Conservation (phyloP, 352 stramenopile genomes). For the Globisporangium echinulatum region DNA sequence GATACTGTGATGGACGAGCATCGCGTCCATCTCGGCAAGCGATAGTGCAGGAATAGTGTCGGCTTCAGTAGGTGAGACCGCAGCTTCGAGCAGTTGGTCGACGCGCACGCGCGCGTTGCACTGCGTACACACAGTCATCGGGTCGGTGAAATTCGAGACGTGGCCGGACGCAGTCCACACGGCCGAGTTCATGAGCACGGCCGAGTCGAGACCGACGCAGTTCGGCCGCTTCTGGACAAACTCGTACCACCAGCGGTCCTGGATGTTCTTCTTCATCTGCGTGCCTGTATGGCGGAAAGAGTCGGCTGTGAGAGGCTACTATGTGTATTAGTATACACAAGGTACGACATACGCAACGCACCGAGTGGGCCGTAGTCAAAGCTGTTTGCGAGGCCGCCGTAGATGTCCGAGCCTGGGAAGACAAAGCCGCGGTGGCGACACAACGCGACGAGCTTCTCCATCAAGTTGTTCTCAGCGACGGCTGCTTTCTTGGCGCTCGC, state of each 20-base stretch:
- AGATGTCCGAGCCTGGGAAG: slow-evolving; percentile 94
- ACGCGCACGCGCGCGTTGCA: slow-evolving; percentile 88
- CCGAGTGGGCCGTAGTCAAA: slow-evolving; percentile 96
- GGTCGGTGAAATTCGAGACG: slow-evolving; percentile 96
- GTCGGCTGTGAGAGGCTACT: neutral
- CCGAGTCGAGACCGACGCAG: slow-evolving; percentile 93
- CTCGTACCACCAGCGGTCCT: slow-evolving; percentile 94
- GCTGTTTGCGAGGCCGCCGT: slow-evolving; percentile 95
- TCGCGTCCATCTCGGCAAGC: slow-evolving; percentile 50
- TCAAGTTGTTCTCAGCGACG: slow-evolving; percentile 17
- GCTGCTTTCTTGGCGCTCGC: slow-evolving; percentile 21
- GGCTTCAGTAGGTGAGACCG: slow-evolving; percentile 36
- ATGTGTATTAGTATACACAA: neutral
- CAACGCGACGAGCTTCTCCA: slow-evolving; percentile 74
- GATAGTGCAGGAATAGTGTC: slow-evolving; percentile 44
- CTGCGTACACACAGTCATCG: slow-evolving; percentile 94
- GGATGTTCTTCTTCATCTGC: slow-evolving; percentile 96
- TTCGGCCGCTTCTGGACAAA: slow-evolving; percentile 94
- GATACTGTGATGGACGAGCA: slow-evolving; percentile 39
- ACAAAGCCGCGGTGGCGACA: slow-evolving; percentile 91
- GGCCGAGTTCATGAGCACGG: slow-evolving; percentile 92
- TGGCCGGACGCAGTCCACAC: slow-evolving; percentile 96
- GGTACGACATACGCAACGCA: slow-evolving; percentile 9
- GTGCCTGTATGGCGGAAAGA: neutral
- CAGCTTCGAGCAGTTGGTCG: slow-evolving; percentile 62